Percentiles rank a stretch among this genome's conserved stretches.
These are phyloP conservation scores for Talaromyces liani DNA, from an alignment of 495 filamentous ascomycete species.

Conservation along the genomic window DNA sequence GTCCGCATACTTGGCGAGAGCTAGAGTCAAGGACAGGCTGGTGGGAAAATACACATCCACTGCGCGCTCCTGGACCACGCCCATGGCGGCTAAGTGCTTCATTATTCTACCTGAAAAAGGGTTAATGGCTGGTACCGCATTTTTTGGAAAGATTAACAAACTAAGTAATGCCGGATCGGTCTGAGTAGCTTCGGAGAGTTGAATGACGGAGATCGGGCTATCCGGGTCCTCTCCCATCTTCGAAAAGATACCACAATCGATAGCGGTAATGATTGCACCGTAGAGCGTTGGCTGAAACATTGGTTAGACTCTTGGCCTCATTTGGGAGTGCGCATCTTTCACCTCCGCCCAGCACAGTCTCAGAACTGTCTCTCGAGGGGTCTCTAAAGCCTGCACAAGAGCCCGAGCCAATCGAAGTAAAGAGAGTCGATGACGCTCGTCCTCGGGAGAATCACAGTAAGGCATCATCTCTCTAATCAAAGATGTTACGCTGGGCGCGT, in stretches of 20 bases:
- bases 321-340: neutral
- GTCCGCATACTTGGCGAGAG: conserved; percentile 25
- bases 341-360: neutral
- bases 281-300: neutral
- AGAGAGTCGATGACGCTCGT: neutral
- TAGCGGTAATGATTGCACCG: neutral
- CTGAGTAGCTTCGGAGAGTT: neutral
- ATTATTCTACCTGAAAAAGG: conserved; percentile 23
- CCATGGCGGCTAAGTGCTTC: conserved; percentile 44
- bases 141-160: no score
- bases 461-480: no score
- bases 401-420: neutral
- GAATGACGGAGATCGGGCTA: neutral
- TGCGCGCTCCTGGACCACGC: conserved; percentile 35
- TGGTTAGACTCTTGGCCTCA: neutral
- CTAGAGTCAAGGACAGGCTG: conserved; percentile 35
- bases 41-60: conserved; percentile 36
- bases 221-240: neutral
- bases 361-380: neutral
- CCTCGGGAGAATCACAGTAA: neutral
- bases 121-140: no score
- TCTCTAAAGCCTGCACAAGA: neutral
- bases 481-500: no score
- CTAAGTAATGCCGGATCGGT: neutral
- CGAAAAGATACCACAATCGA: neutral